Evolutionary conservation across 1,284 basidiomycete genomes (phyloP).

Genomic region (Sanghuangporus sanghuang): DNA sequence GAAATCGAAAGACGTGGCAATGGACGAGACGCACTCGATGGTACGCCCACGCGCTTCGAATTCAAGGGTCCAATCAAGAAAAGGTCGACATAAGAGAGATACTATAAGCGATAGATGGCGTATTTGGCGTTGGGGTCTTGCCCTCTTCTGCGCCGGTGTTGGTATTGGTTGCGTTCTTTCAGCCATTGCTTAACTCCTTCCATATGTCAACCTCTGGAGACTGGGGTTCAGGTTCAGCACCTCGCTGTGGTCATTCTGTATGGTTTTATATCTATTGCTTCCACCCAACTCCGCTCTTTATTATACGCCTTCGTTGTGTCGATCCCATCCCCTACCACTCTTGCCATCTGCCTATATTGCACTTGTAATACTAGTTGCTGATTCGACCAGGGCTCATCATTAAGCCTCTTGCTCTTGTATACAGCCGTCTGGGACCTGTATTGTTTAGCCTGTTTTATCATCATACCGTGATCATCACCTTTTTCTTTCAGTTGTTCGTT

Average conservation of each 20-base stretch:
- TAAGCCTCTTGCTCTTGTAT: too few relatives aligned
- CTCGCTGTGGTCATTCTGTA: not conserved
- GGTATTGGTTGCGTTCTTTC: slow-evolving; percentile 28
- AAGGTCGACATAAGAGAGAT: not conserved
- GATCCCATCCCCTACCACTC: not conserved
- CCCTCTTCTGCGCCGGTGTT: slow-evolving; percentile 32
- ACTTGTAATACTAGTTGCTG: not conserved
- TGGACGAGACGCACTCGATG: not conserved
- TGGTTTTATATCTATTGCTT: not conserved
- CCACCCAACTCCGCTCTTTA: not conserved
- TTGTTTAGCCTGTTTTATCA: too few relatives aligned
- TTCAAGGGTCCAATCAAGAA: not conserved
- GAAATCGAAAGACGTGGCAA: not conserved
- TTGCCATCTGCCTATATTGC: not conserved
- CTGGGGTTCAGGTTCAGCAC: too few relatives aligned
- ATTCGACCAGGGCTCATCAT: not conserved
- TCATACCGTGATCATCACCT: too few relatives aligned
- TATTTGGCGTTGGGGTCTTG: slow-evolving; percentile 25
- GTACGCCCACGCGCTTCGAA: not conserved
- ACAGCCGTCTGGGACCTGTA: too few relatives aligned
- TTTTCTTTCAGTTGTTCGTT: too few relatives aligned
- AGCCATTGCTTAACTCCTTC: not conserved
- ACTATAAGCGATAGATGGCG: slow-evolving; percentile 7
- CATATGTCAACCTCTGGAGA: not conserved
- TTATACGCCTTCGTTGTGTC: not conserved